phyloP scores from a whole-genome alignment of 352 stramenopile genomes.

The Phytopythium oedochilum region DNA sequence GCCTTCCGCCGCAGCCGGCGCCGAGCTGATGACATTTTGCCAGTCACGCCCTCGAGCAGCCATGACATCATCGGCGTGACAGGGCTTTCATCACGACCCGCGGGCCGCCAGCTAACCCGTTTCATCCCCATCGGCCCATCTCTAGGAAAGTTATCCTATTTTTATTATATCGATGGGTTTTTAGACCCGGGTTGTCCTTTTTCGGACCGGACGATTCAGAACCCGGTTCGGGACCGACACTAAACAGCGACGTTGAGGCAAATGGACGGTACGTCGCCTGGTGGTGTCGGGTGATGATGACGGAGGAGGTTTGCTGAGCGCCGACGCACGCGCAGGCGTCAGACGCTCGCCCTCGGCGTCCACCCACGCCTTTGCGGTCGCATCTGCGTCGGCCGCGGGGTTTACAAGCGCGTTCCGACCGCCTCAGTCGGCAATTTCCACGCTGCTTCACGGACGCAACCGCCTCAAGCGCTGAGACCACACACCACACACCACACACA shows the following conservation, averaged over 20 bases:
- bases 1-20: not conserved
- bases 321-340: not conserved
- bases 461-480: not conserved
- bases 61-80: not conserved
- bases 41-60: not conserved
- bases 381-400: not conserved
- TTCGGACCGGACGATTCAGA: not conserved
- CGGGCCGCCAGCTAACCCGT: not conserved
- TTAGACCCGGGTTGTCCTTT: not conserved
- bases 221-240: not conserved
- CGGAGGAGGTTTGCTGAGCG: not conserved
- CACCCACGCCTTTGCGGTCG: not conserved
- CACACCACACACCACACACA: not conserved
- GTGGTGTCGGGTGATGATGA: too few relatives aligned
- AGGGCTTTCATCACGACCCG: not conserved
- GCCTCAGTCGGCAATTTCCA: not conserved
- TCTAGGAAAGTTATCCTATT: not conserved
- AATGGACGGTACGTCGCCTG: constrained; percentile 1
- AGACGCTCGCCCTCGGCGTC: not conserved
- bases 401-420: not conserved
- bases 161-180: not conserved
- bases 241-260: not conserved
- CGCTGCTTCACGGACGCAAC: not conserved
- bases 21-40: not conserved
- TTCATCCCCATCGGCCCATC: not conserved